Base-by-base conservation (phyloP, 352 stramenopile species). In the Globisporangium abappressorium region DNA sequence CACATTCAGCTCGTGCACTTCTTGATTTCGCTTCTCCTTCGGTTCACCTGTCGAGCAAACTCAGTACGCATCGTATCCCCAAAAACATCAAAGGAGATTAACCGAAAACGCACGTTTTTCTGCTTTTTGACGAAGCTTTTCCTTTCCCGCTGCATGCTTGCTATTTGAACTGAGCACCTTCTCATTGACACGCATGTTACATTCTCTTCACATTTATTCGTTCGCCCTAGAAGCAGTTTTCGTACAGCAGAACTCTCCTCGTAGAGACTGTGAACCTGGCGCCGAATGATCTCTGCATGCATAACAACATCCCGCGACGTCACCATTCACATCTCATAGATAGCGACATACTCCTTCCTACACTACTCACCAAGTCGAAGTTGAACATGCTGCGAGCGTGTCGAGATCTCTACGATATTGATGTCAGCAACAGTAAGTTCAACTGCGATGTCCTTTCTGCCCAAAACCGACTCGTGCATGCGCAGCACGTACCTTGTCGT, bases 351-450 rank as follows among this genome's bases (percentile, higher is more conserved):
- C 15, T 20, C 38, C 14, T 47, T 0, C 38, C 6, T 5, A 6
- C 38, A 20, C 36, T 24, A 14, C 53, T 20, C 51, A 68, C 63
- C 63, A 57, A 62, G 55, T 12, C 63, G 63, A 20, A 68, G 14
- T 15, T 68, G 63, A 2, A 62, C 53, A 24, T 62, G 63, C 55
- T 68, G 53, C 11, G 63, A 68, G 7, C 63, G 53, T 20, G 51
- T 62, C 53, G 49, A 68, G 38, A 68, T 68, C 38, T 68, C 53
- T 56, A 43, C 28, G 12, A 46, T 20, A 26, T 15, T 7, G 5
- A 9, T 56, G n/a, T 33, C 12, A 38, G 41, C 41, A 36, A 9
- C 33, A 24, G 14, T 26, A 30, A 65, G 22, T 18, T 65, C 26
- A 41, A n/a, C 18, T 9, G 5, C 43, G 7, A 38, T 15, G 36